Conservation (phyloP, 2,329 filamentous ascomycete genomes). For the Aureobasidium mangrovei region DNA sequence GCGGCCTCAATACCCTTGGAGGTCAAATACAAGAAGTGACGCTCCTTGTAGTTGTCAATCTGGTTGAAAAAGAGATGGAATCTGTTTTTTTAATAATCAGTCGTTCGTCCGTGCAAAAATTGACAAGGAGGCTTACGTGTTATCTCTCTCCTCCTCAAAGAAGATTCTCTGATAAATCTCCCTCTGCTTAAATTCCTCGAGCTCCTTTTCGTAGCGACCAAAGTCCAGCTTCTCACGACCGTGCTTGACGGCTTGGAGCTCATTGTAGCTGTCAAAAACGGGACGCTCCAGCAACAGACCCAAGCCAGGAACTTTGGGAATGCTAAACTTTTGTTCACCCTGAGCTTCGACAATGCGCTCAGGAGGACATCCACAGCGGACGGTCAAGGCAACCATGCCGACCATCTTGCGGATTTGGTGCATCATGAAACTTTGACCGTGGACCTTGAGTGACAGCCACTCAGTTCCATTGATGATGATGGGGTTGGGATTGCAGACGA, state of each 20-base stretch:
- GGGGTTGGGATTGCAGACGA: slow-evolving; percentile 64
- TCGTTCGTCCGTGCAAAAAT: not conserved
- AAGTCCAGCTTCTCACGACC: slow-evolving; percentile 68
- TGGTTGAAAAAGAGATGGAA: slow-evolving; percentile 44
- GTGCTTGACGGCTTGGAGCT: slow-evolving; percentile 54
- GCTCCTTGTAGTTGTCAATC: slow-evolving; percentile 42
- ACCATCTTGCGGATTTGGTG: slow-evolving; percentile 99
- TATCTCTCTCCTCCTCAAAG: slow-evolving; percentile 76
- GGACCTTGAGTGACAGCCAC: slow-evolving; percentile 92
- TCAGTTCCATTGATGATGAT: slow-evolving; percentile 52
- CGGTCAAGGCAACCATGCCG: slow-evolving; percentile 75
- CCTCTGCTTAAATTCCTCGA: slow-evolving; percentile 80
- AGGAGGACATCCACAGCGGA: slow-evolving; percentile 71
- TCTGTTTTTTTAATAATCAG: slow-evolving; percentile 18
- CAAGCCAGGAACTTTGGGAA: slow-evolving; percentile 87
- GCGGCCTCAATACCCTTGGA: slow-evolving; percentile 40
- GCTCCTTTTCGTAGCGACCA: slow-evolving; percentile 63
- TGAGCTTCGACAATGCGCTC: slow-evolving; percentile 68
- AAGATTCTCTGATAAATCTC: slow-evolving; percentile 93
- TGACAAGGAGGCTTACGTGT: slow-evolving; percentile 56
- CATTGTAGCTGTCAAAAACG: slow-evolving; percentile 85
- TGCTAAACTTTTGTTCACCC: slow-evolving; percentile 61
- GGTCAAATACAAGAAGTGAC: slow-evolving; percentile 41
- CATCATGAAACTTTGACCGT: slow-evolving; percentile 99
- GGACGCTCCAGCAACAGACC: slow-evolving; percentile 83